Evolutionary conservation across 225 moss, liverwort and hornwort genomes (phyloP), one percentile per base, ranked within the genome.

Genomic region (Bryum argenteum): DNA sequence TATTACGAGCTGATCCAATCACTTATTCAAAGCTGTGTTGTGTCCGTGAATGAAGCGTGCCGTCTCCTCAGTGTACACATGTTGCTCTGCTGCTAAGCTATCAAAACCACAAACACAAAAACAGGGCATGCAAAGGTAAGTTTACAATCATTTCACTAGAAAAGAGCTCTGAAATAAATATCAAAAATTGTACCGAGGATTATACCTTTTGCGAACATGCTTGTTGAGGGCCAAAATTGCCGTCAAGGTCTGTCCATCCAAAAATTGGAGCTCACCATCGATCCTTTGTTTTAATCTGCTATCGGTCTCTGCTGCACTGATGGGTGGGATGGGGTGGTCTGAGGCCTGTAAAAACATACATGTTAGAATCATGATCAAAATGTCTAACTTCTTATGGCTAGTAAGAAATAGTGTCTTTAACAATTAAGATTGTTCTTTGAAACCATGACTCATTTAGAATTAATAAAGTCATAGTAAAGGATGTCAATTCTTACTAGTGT

Each of bases 21-120:
- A 81, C 61, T 66, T 72, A 78, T 84, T 92, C 69, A 69, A 41
- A 23, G 85, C 80, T 43, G 84, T 88, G 28, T 91, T 91, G 67
- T 93, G 91, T 41, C 93, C 93, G 61, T 93, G 91, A 50, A 93
- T 78, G 75, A 97, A 93, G 54, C 91, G 80, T 23, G 96, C 96
- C 0, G 89, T 86, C 71, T 91, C 93, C 78, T 93, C 93, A 0
- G 93, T 93, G 71, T 93, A 97, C 8, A 97, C 91, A 41, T 93
- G 91, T 19, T 71, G 83, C 70, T 97, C 96, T 4, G 70, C 78
- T 19, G 79, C 78, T 70, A 96, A 82, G 65, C 95, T 93, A 84
- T 20, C 51, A 48, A 24, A 48, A 19, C 24, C 2, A 12, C 55
- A 53, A 43, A 40, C 23, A 11, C 17, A 17, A 58, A 52, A 18